Conservation (phyloP, 2,329 filamentous ascomycete species). For the Fusarium marasasianum region DNA sequence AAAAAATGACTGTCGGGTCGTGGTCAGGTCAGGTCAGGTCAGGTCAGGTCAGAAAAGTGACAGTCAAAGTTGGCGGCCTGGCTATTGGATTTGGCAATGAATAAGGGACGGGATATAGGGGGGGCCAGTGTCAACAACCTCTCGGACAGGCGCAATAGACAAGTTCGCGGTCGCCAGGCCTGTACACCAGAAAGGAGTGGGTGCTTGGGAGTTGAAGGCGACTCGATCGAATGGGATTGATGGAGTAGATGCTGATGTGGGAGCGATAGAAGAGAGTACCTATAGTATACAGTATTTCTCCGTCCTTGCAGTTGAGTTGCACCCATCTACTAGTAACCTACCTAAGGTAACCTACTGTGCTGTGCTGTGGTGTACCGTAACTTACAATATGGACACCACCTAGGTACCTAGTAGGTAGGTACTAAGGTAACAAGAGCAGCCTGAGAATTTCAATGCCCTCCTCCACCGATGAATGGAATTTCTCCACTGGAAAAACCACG, state of each 20-base stretch:
- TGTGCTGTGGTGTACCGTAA: not conserved
- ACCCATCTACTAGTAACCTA: not conserved
- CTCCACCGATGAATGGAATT: slow-evolving; percentile 8
- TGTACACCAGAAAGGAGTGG: not conserved
- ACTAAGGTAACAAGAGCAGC: not conserved
- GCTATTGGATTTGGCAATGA: not conserved
- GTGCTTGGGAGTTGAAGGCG: not conserved
- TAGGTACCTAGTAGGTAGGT: not conserved
- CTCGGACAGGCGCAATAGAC: slow-evolving; percentile 1
- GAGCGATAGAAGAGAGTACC: not conserved
- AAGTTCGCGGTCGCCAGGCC: not conserved
- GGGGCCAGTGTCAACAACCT: slow-evolving; percentile 1
- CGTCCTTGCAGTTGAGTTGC: not conserved
- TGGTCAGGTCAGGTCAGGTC: not conserved
- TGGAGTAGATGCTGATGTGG: slow-evolving; percentile 1
- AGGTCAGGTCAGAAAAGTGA: slow-evolving; percentile 17
- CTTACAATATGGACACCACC: not conserved
- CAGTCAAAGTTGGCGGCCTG: not conserved
- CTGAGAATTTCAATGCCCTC: not conserved
- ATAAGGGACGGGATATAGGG: not conserved
- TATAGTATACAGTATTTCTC: not conserved
- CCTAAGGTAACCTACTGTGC: not conserved
- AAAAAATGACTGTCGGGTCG: not conserved
- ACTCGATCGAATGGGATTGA: not conserved
- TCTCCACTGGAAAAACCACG: slow-evolving; percentile 30